These are phyloP conservation scores for Ogataea thermomethanolica DNA, from an alignment of 805 yeast species.

Conservation along the genomic window DNA sequence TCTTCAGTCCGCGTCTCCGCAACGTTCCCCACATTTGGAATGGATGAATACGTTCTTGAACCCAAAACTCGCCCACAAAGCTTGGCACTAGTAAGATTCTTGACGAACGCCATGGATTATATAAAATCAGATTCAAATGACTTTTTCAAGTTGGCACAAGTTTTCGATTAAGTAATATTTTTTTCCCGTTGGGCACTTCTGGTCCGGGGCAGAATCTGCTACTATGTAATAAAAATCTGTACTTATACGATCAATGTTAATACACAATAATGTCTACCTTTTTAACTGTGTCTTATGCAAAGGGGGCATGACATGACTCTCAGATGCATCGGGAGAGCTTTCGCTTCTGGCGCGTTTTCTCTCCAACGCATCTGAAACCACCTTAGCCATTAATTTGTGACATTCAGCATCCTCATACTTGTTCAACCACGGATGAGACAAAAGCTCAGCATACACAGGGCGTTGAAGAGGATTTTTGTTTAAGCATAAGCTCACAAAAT, in stretches of 20 bases:
- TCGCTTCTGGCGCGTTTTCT: conserved; percentile 17
- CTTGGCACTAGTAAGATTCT: not conserved
- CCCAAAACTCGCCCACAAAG: not conserved
- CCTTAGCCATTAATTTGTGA: conserved; percentile 25
- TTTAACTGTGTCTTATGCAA: conserved; percentile 21
- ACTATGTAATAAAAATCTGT: not conserved
- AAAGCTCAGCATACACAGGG: conserved; percentile 72
- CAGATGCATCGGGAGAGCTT: conserved; percentile 11
- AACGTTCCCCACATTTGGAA: not conserved
- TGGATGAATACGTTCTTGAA: conserved; percentile 2
- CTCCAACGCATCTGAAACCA: conserved; percentile 36
- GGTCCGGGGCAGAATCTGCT: conserved; percentile 1
- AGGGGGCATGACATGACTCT: conserved; percentile 20
- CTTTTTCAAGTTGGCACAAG: conserved; percentile 1
- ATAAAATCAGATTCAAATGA: not conserved
- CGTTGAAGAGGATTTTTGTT: conserved; percentile 77
- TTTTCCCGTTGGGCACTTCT: conserved; percentile 1
- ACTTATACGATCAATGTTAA: conserved; percentile 3
- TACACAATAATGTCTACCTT: conserved; percentile 6
- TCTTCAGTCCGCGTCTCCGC: not conserved
- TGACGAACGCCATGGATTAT: conserved; percentile 1
- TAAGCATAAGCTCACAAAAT: conserved; percentile 74
- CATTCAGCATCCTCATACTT: conserved; percentile 40
- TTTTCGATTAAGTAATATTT: conserved; percentile 1
- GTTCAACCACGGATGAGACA: conserved; percentile 81